These are phyloP conservation scores for Salix arbutifolia DNA, from an alignment of 345 rosid species.

Conservation along the genomic window DNA sequence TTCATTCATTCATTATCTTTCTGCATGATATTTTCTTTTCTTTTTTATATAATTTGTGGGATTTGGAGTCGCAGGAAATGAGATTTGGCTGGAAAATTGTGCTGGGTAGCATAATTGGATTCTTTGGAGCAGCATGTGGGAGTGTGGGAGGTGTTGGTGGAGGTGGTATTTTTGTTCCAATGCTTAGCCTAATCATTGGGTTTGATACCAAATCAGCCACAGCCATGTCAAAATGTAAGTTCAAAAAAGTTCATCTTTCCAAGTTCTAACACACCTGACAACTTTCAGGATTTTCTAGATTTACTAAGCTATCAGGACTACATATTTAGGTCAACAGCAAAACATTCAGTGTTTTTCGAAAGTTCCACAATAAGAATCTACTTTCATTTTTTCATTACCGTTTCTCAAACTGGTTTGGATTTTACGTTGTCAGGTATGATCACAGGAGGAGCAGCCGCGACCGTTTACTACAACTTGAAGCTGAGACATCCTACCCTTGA, in stretches of 20 bases:
- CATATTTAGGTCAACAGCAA: neutral
- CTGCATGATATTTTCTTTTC: neutral
- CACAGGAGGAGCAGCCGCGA: slow-evolving; percentile 75
- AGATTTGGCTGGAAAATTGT: slow-evolving; percentile 71
- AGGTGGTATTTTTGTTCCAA: slow-evolving; percentile 80
- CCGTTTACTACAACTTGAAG: slow-evolving; percentile 74
- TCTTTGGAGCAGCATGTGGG: slow-evolving; percentile 87
- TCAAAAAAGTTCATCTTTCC: neutral
- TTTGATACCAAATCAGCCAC: slow-evolving; percentile 81
- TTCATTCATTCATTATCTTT: neutral
- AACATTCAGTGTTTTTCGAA: neutral
- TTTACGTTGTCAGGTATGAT: slow-evolving; percentile 60
- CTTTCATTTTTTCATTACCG: neutral
- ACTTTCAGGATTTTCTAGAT: neutral
- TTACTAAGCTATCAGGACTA: neutral
- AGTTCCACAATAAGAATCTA: neutral
- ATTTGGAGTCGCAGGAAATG: slow-evolving; percentile 43
- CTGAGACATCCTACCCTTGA: slow-evolving; percentile 72
- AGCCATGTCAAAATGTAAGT: slow-evolving; percentile 80
- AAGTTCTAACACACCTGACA: neutral
- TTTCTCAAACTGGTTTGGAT: neutral
- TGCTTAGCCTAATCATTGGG: slow-evolving; percentile 77
- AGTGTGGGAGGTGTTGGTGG: slow-evolving; percentile 95
- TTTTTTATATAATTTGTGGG: neutral
- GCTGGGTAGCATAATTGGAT: slow-evolving; percentile 58